Evolutionary conservation across 2,329 filamentous ascomycete species (phyloP), one percentile per base, ranked within the genome.

Genomic region (Calonectria henricotiae): DNA sequence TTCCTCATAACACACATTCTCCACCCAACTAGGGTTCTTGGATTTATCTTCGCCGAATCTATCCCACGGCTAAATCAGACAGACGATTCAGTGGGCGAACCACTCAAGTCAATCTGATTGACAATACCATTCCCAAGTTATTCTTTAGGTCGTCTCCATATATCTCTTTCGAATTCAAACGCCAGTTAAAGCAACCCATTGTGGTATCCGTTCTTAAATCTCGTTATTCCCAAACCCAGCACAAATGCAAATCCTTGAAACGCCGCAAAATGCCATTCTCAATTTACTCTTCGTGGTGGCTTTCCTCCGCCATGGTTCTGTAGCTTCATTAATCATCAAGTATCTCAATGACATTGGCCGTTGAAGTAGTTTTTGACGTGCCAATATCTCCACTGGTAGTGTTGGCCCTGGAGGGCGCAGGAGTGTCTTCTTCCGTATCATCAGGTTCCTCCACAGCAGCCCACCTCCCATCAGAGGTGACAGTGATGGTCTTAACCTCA

Each of bases 381-480:
- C 65, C 65, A 41, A n/a, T 58, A 63, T 63, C 61, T 4, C 67
- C 58, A 17, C 65, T 65, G 25, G 27, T 46, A 41, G 54, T 47
- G 15, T 37, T 49, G 2, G 23, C 51, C 20, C 47, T 27, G 35
- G 66, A 69, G 15, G 71, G 71, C 15, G 35, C 68, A n/a, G 75
- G 73, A 30, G 65, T 73, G 44, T 77, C 76, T 39, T 77, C 76
- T 7, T 79, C 75, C 3, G 73, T 70, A 30, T 79, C 79, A n/a
- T 78, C 78, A 2, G 75, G 67, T 67, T 82, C 82, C 23, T 73
- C 65, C 17, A 82, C 74, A 5, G 79, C 69, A 51, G 54, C 74
- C 83, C 83, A 85, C 9, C 64, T 71, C 6, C 82, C 83, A 47
- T 83, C 73, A 1, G 73, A 71, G 11, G 62, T 60, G 5, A 82